A percentile compares a stretch with the other conserved stretches of the same genome.
phyloP scores from a whole-genome alignment of 352 stramenopile genomes.

The Phytopythium aichiense region DNA sequence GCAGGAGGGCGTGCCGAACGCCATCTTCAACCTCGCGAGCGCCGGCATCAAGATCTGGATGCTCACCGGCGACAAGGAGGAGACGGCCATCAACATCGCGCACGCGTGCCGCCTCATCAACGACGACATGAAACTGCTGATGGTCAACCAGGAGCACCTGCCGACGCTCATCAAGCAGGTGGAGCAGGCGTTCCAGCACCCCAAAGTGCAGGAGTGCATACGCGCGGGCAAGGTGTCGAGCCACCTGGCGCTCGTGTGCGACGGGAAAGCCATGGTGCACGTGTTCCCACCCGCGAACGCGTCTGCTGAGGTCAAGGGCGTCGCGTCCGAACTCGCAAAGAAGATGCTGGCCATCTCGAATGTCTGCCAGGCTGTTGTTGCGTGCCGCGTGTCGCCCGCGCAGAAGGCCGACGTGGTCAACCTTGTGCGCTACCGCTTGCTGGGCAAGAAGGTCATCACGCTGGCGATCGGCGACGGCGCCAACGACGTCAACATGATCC shows the following conservation, averaged over 20 bases:
- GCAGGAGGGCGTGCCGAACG: constrained; percentile 83
- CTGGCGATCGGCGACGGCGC: constrained; percentile 92
- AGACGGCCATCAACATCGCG: constrained; percentile 94
- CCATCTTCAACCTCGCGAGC: constrained; percentile 81
- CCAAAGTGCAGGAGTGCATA: constrained; percentile 47
- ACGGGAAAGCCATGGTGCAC: constrained; percentile 70
- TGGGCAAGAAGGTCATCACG: constrained; percentile 64
- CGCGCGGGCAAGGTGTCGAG: constrained; percentile 35
- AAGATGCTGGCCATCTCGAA: constrained; percentile 59
- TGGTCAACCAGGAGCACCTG: constrained; percentile 51
- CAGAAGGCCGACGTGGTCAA: constrained; percentile 84
- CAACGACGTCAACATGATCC: constrained; percentile 96
- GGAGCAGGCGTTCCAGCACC: constrained; percentile 36
- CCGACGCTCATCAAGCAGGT: constrained; percentile 42
- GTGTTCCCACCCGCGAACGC: constrained; percentile 58
- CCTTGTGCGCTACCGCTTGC: constrained; percentile 50
- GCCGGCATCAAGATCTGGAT: constrained; percentile 95
- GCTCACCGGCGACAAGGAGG: constrained; percentile 93
- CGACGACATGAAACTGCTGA: constrained; percentile 47
- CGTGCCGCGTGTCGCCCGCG: constrained; percentile 75
- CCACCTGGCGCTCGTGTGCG: constrained; percentile 55
- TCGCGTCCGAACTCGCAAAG: constrained; percentile 38
- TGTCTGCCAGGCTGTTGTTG: constrained; percentile 67
- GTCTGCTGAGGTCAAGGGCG: constrained; percentile 23
- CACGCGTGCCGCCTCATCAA: constrained; percentile 71